Percentiles rank a stretch among this genome's conserved stretches.
phyloP scores from a whole-genome alignment of 805 yeast genomes.

The Nakazawaea peltata region DNA sequence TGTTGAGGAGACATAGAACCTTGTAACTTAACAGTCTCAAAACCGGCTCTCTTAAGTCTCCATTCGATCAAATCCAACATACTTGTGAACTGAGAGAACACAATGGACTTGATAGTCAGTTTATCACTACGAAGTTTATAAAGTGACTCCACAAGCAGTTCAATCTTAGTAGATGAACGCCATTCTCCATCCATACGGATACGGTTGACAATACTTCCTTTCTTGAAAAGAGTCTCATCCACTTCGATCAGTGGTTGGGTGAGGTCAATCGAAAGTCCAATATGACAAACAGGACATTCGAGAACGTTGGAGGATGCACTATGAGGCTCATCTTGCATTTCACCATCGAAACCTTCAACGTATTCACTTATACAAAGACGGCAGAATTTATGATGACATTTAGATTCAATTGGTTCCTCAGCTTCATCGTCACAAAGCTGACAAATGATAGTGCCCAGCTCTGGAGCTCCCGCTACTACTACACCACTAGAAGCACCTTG shows the following conservation, averaged over 20 bases:
- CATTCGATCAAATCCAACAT: constrained; percentile 96
- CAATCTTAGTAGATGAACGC: constrained; percentile 94
- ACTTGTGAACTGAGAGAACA: constrained; percentile 93
- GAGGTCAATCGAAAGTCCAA: constrained; percentile 83
- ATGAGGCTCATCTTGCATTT: too few species aligned
- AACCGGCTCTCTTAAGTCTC: constrained; percentile 92
- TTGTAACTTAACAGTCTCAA: constrained; percentile 86
- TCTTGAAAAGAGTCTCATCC: constrained; percentile 45
- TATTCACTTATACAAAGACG: constrained; percentile 89
- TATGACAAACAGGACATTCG: constrained; percentile 95
- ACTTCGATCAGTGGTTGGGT: constrained; percentile 80
- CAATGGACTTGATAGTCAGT: constrained; percentile 90
- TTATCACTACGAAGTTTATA: constrained; percentile 80
- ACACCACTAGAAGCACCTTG: constrained; percentile 23
- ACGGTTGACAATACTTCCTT: constrained; percentile 75
- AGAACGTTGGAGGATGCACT: constrained; percentile 36
- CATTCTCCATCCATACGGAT: constrained; percentile 83
- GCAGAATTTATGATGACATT: constrained; percentile 91
- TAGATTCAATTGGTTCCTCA: constrained; percentile 92
- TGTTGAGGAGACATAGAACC: constrained; percentile 98
- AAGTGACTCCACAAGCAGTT: constrained; percentile 89
- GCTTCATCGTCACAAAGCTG: constrained; percentile 97
- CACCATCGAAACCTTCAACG: constrained; percentile 69
- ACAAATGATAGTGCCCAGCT: constrained; percentile 72
- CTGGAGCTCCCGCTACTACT: too few species aligned